These are phyloP conservation scores for Ogataea hybrid DNA, from an alignment of 1,139 yeast genomes.

Conservation along the genomic window DNA sequence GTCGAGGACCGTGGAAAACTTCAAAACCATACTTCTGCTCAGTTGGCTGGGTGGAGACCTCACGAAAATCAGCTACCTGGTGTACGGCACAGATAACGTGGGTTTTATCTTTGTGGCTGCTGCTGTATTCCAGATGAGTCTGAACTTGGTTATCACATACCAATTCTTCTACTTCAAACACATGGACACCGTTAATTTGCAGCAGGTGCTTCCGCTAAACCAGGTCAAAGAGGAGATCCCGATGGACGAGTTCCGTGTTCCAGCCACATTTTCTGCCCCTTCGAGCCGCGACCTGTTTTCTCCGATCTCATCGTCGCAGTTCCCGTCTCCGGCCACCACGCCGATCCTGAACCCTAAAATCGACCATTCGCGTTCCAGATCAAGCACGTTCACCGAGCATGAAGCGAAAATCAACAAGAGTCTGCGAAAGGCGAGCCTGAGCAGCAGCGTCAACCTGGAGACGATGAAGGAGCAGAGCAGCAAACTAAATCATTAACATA, in stretches of 20 bases:
- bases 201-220: constrained; percentile 16
- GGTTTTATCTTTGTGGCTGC: constrained; percentile 71
- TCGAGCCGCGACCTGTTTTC: constrained; percentile 6
- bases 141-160: constrained; percentile 73
- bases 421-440: constrained; percentile 4
- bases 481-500: not conserved
- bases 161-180: constrained; percentile 63
- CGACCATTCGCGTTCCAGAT: constrained; percentile 22
- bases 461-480: constrained; percentile 1
- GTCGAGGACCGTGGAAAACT: constrained; percentile 70
- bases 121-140: constrained; percentile 75
- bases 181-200: constrained; percentile 6
- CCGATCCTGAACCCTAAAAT: constrained; percentile 13
- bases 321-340: constrained; percentile 12
- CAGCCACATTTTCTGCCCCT: constrained; percentile 3
- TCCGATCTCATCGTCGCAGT: constrained; percentile 5
- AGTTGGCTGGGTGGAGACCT: constrained; percentile 92
- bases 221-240: constrained; percentile 1
- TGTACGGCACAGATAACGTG: constrained; percentile 69
- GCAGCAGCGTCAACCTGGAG: constrained; percentile 5
- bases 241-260: not conserved
- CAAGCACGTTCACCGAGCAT: constrained; percentile 23
- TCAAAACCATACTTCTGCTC: constrained; percentile 67
- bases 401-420: constrained; percentile 9
- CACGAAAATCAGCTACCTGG: constrained; percentile 67